These are phyloP conservation scores for Cryptococcus neoformans DNA, from an alignment of 1,284 basidiomycete species.

Conservation along the genomic window DNA sequence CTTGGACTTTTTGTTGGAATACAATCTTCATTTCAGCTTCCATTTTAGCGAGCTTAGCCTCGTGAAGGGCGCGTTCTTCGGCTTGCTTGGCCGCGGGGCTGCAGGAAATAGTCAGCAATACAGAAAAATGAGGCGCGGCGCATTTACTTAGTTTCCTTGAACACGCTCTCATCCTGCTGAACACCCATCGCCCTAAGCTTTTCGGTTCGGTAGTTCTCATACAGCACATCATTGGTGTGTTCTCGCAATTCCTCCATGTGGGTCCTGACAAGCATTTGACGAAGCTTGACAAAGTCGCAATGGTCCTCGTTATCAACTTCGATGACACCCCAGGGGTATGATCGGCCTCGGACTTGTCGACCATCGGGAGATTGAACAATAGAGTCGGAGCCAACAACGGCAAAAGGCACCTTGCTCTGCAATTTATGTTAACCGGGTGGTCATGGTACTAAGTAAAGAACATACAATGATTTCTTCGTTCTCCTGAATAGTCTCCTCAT, in stretches of 20 bases:
- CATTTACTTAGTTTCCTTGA: slow-evolving; percentile 94
- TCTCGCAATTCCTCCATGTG: slow-evolving; percentile 98
- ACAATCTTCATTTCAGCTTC: slow-evolving; percentile 99
- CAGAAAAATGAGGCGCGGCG: slow-evolving; percentile 13
- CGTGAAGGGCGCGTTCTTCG: slow-evolving; percentile 88
- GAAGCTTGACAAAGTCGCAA: slow-evolving; percentile 96
- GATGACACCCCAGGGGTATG: slow-evolving; percentile 95
- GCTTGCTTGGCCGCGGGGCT: slow-evolving; percentile 93
- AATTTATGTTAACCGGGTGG: neutral
- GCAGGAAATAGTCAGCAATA: neutral
- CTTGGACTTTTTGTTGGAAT: slow-evolving; percentile 98
- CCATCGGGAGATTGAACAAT: slow-evolving; percentile 78
- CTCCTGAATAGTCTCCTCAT: slow-evolving; percentile 93
- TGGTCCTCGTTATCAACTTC: slow-evolving; percentile 98
- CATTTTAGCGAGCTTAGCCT: slow-evolving; percentile 97
- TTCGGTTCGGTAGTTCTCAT: slow-evolving; percentile 95
- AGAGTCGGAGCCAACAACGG: slow-evolving; percentile 88
- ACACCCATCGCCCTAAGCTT: slow-evolving; percentile 95
- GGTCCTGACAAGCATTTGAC: slow-evolving; percentile 96
- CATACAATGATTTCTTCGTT: slow-evolving; percentile 83
- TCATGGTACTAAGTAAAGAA: slow-evolving; percentile 3
- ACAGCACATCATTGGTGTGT: slow-evolving; percentile 87
- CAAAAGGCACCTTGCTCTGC: slow-evolving; percentile 91
- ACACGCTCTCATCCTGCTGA: slow-evolving; percentile 90
- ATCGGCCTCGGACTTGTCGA: slow-evolving; percentile 82